Conservation (phyloP, 1,284 basidiomycete species). For the Marasmius sp. region DNA sequence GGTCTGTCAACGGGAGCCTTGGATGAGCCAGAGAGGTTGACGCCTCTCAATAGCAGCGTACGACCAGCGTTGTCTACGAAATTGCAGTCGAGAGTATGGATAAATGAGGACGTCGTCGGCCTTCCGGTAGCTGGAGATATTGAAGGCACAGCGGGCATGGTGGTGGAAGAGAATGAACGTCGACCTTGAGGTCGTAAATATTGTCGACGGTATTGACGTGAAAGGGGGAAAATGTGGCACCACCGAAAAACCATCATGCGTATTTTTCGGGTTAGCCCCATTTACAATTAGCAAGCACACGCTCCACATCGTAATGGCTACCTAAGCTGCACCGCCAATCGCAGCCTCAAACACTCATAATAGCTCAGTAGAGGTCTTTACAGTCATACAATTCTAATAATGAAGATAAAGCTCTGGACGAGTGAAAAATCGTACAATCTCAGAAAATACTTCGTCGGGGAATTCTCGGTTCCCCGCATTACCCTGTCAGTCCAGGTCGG, state of each 20-base stretch:
- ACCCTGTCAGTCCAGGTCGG: no score
- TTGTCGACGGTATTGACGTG: not conserved
- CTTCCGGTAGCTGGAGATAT: slow-evolving; percentile 71
- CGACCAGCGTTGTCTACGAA: slow-evolving; percentile 88
- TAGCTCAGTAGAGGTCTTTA: no score
- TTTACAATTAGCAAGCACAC: not conserved
- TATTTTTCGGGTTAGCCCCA: not conserved
- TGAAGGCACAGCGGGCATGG: slow-evolving; percentile 59
- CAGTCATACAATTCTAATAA: no score
- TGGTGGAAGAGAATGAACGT: not conserved
- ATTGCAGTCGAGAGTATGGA: slow-evolving; percentile 70
- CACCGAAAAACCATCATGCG: not conserved
- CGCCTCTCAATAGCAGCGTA: slow-evolving; percentile 84
- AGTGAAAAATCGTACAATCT: no score
- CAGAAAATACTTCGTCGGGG: no score
- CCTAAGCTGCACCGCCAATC: not conserved
- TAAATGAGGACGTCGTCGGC: slow-evolving; percentile 48
- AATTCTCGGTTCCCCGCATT: no score
- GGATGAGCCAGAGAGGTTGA: slow-evolving; percentile 88
- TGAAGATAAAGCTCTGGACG: no score
- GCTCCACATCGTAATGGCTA: not conserved
- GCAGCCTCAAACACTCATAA: no score
- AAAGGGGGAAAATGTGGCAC: slow-evolving; percentile 1
- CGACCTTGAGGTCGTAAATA: not conserved
- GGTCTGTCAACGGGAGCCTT: slow-evolving; percentile 81